Base-by-base conservation (phyloP, 2,329 filamentous ascomycete genomes). In the Alternaria conjuncta region DNA sequence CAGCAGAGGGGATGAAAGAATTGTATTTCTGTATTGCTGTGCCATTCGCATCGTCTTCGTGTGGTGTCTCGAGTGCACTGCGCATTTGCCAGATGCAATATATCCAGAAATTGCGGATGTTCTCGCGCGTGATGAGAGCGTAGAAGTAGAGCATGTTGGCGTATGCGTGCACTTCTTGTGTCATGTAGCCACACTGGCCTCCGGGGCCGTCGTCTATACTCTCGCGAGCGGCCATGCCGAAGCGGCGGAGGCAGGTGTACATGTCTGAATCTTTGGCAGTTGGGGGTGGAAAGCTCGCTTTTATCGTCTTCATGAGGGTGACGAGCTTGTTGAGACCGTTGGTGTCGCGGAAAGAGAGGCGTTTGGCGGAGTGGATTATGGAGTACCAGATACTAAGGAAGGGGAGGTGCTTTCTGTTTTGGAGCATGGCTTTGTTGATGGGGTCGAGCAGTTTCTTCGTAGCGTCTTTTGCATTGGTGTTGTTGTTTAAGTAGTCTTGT, bases 81-180 rank as follows among this genome's bases (percentile, higher is more conserved):
- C 56, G 47, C 56, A 59, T 45, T 13, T 26, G 12, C 56, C 56
- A 57, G 25, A 51, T 45, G n/a, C 46, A 51, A 15, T 53, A 59
- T 30, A 45, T 59, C 46, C 56, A 59, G 25, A 45, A 59, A 11
- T 51, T 45, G 2, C 18, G 11, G 1, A 53, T 7, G 6, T 53
- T 9, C 3, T 36, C 45, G 12, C 30, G 21, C 21, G 36, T 59
- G 21, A 59, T 25, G 8, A 59, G 56, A 6, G 56, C 56, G 47
- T 53, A 59, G 13, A 59, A 59, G 11, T 59, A 53, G 30, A 53
- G 32, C 56, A 59, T 59, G 13, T 53, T 59, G 36, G 56, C 25
- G 12, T 59, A 53, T 6, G 46, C 56, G 25, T 59, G 47, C 15
- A 23, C 47, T 53, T 59, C 56, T 30, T 25, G 56, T 6, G 12